These are phyloP conservation scores for Penicillium olsonii DNA, from an alignment of 2,329 filamentous ascomycete species.

Conservation along the genomic window DNA sequence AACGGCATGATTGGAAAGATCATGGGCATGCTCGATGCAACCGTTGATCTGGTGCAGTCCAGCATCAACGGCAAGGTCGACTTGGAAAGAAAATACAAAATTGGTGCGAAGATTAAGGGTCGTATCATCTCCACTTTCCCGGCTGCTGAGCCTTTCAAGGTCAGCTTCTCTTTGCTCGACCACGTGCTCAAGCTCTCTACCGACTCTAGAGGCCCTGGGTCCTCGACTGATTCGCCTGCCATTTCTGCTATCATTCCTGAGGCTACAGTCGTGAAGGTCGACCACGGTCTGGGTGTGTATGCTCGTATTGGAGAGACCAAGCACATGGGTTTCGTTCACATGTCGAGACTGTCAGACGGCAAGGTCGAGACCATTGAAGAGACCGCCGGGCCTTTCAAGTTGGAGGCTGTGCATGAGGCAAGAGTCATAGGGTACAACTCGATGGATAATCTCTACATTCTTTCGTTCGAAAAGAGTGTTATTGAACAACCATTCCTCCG, in stretches of 20 bases:
- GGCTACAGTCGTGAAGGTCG: constrained; percentile 77
- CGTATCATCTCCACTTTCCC: constrained; percentile 88
- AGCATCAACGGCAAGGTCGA: constrained; percentile 71
- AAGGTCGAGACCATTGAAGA: constrained; percentile 83
- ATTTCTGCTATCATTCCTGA: constrained; percentile 73
- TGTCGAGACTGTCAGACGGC: constrained; percentile 86
- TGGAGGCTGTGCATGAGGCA: constrained; percentile 75
- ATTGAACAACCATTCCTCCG: constrained; percentile 86
- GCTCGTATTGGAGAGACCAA: constrained; percentile 68
- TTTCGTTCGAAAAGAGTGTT: constrained; percentile 80
- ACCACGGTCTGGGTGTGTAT: constrained; percentile 78
- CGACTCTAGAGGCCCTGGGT: constrained; percentile 35
- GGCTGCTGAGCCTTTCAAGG: constrained; percentile 72
- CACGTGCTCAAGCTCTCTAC: constrained; percentile 69
- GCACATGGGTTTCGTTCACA: constrained; percentile 84
- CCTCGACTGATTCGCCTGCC: constrained; percentile 48
- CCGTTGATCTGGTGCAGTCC: constrained; percentile 87
- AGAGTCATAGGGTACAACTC: constrained; percentile 85
- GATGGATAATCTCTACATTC: constrained; percentile 79
- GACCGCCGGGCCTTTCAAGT: constrained; percentile 73
- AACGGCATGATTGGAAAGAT: constrained; percentile 86
- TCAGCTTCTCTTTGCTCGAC: constrained; percentile 86
- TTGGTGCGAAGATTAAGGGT: constrained; percentile 80
- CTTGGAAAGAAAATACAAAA: constrained; percentile 75
- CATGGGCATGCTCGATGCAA: constrained; percentile 87